A percentile compares a stretch with the other conserved stretches of the same genome.
phyloP scores from a whole-genome alignment of 2,329 filamentous ascomycete genomes.

The Exophiala alcalophila region DNA sequence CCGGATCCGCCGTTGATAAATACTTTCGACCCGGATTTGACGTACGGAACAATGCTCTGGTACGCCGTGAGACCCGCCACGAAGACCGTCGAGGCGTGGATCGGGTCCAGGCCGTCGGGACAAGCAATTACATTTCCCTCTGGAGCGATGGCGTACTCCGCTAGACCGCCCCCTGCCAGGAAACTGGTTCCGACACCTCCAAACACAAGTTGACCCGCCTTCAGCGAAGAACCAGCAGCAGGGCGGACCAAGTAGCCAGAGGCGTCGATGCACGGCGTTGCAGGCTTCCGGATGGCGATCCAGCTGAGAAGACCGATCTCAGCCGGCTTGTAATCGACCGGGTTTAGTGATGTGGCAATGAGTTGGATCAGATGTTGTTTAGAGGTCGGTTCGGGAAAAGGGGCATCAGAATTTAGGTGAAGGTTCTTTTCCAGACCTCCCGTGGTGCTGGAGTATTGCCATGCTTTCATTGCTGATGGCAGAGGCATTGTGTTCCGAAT shows the following conservation, averaged over 20 bases:
- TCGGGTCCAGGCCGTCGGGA: conserved; percentile 43
- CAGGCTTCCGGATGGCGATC: conserved; percentile 42
- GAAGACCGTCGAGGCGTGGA: conserved; percentile 43
- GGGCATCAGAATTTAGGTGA: conserved; percentile 43
- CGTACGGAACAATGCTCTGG: conserved; percentile 47
- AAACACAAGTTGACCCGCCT: conserved; percentile 46
- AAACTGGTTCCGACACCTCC: conserved; percentile 36
- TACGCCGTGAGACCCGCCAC: conserved; percentile 50
- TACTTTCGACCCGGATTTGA: conserved; percentile 52
- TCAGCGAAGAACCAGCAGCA: conserved; percentile 33
- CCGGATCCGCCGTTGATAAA: conserved; percentile 67
- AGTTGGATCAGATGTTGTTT: conserved; percentile 55
- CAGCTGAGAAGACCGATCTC: conserved; percentile 48
- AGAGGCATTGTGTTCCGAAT: too few species aligned
- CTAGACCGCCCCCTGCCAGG: conserved; percentile 42
- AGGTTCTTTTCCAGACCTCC: conserved; percentile 55
- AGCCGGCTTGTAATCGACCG: conserved; percentile 62
- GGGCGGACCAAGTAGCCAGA: conserved; percentile 44
- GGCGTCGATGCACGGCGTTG: conserved; percentile 52
- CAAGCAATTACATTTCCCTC: conserved; percentile 37
- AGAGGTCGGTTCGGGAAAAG: conserved; percentile 36
- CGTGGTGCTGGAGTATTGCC: conserved; percentile 51
- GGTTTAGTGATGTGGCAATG: conserved; percentile 55
- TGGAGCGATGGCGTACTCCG: conserved; percentile 42
- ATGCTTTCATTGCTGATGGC: conserved; percentile 53